A percentile compares a stretch with the other conserved stretches of the same genome.
Conservation (phyloP, 78 protist genomes). For the Chrysochromulina tobinii region DNA sequence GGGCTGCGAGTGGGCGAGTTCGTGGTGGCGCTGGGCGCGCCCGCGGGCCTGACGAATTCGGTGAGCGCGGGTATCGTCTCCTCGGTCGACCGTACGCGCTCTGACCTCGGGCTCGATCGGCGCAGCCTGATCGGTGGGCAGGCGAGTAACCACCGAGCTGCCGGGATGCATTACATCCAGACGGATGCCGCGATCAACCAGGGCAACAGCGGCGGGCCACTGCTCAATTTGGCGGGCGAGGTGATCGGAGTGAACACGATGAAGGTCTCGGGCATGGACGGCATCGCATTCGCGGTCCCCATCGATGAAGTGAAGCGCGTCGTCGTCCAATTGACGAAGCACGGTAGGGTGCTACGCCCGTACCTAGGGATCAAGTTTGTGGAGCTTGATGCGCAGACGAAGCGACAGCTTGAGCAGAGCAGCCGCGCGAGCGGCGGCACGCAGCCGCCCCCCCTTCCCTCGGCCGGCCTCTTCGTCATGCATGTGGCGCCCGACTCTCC, state of each 20-base stretch:
- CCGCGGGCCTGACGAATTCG: background rate
- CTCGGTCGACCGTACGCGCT: background rate
- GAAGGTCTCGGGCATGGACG: constrained; percentile 6
- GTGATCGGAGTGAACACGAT: constrained; percentile 28
- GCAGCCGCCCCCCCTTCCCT: background rate
- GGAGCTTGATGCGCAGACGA: too few relatives aligned
- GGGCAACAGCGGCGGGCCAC: constrained; percentile 34
- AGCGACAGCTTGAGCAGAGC: too few relatives aligned
- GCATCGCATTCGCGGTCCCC: constrained; percentile 25
- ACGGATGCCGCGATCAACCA: constrained; percentile 38
- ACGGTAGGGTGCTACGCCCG: constrained; percentile 22
- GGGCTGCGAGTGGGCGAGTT: constrained; percentile 10
- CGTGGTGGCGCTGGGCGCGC: constrained; percentile 32
- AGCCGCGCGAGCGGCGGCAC: background rate
- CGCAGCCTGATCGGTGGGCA: too few relatives aligned
- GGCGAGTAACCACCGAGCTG: too few relatives aligned
- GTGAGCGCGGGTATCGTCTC: constrained; percentile 28
- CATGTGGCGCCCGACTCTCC: constrained; percentile 6
- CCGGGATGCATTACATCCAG: background rate
- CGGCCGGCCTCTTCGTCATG: background rate
- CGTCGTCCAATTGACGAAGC: background rate
- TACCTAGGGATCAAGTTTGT: constrained; percentile 1
- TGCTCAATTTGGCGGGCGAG: constrained; percentile 22
- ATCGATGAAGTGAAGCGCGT: constrained; percentile 20
- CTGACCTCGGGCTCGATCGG: background rate